phyloP scores from a whole-genome alignment of 805 yeast species.

The Starmerella apis region DNA sequence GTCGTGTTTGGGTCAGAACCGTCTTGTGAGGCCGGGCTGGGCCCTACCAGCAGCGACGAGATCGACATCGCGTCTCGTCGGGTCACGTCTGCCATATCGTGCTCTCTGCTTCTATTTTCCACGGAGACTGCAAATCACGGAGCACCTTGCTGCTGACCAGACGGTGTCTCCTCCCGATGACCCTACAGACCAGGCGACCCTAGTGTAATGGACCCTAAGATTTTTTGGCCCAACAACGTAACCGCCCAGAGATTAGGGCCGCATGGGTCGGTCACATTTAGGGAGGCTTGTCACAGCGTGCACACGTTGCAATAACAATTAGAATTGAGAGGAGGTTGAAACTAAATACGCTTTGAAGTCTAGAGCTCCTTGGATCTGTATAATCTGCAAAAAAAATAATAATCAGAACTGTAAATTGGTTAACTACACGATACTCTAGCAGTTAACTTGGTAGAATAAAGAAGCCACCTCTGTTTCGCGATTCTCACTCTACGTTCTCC shows the following conservation, averaged over 20 bases:
- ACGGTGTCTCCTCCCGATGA: slow-evolving; percentile 6
- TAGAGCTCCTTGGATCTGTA: too few relatives aligned
- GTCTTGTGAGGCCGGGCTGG: background rate
- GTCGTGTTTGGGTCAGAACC: background rate
- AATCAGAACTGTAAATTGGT: too few relatives aligned
- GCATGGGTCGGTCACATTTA: background rate
- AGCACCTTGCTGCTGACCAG: slow-evolving; percentile 8
- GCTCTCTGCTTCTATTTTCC: background rate
- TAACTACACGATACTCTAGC: too few relatives aligned
- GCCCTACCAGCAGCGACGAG: slow-evolving; percentile 19
- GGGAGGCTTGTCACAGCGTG: too few relatives aligned
- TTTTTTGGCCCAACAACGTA: slow-evolving; percentile 5
- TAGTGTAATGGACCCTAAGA: slow-evolving; percentile 4
- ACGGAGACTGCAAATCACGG: slow-evolving; percentile 2
- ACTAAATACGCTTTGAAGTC: too few relatives aligned
- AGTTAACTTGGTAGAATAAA: too few relatives aligned
- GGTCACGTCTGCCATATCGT: slow-evolving; percentile 18
- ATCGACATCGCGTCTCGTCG: slow-evolving; percentile 24
- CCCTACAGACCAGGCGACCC: slow-evolving; percentile 7
- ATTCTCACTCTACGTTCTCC: too few relatives aligned
- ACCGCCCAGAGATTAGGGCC: slow-evolving; percentile 8
- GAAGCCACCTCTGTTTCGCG: too few relatives aligned
- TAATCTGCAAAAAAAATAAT: too few relatives aligned
- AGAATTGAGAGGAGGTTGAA: too few relatives aligned
- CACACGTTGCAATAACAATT: too few relatives aligned